Evolutionary conservation across 495 filamentous ascomycete genomes (phyloP).

Genomic region (Penicillium coprophilum): DNA sequence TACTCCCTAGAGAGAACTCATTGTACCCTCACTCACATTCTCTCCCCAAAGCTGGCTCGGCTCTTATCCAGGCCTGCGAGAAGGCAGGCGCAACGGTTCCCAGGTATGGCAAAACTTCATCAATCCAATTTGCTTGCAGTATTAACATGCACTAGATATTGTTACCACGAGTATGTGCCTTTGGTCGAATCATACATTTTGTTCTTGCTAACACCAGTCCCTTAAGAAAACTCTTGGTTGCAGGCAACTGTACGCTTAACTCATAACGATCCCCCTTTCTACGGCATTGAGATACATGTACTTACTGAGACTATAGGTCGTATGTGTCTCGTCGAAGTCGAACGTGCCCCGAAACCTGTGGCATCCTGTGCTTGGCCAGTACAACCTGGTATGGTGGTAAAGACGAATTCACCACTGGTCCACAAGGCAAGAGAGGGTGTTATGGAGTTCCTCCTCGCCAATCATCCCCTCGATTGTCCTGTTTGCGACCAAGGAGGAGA

Average conservation of each 20-base stretch:
- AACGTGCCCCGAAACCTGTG: slow-evolving; percentile 90
- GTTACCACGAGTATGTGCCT: slow-evolving; percentile 85
- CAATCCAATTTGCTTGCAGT: slow-evolving; percentile 1
- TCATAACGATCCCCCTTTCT: neutral
- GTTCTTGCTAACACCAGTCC: slow-evolving; percentile 31
- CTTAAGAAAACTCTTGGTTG: slow-evolving; percentile 89
- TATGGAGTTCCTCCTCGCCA: slow-evolving; percentile 97
- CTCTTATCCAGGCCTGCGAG: slow-evolving; percentile 97
- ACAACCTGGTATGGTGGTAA: slow-evolving; percentile 97
- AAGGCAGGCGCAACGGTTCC: slow-evolving; percentile 91
- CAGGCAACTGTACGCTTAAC: slow-evolving; percentile 75
- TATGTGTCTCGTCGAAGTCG: slow-evolving; percentile 99
- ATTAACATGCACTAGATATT: slow-evolving; percentile 73
- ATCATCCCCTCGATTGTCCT: slow-evolving; percentile 96
- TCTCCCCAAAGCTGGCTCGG: slow-evolving; percentile 64
- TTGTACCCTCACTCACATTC: slow-evolving; percentile 28
- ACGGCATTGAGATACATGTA: neutral
- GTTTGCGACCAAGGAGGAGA: slow-evolving; percentile 99
- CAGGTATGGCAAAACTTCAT: slow-evolving; percentile 52
- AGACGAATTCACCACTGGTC: slow-evolving; percentile 91
- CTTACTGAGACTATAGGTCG: slow-evolving; percentile 50
- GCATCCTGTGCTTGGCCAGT: slow-evolving; percentile 99
- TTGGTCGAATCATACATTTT: slow-evolving; percentile 7
- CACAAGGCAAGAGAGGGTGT: slow-evolving; percentile 98
- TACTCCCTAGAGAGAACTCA: slow-evolving; percentile 7